Conservation (phyloP, 2,329 filamentous ascomycete genomes). For the Cordyceps farinosa region DNA sequence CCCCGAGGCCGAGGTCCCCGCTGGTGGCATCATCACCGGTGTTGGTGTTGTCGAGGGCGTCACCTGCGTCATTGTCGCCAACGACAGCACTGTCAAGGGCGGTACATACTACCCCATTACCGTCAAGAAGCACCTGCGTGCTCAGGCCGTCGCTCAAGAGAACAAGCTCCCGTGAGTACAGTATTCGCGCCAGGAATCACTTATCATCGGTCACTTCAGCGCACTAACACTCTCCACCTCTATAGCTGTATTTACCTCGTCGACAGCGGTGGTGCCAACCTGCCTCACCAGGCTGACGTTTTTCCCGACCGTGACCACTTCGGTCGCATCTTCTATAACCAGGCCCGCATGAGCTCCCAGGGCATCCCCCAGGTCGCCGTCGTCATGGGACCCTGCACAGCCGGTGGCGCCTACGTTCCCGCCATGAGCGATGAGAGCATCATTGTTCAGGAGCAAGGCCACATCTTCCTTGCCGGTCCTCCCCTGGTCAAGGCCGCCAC, state of each 20-base stretch:
- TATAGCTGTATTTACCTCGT: conserved; percentile 85
- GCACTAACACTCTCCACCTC: conserved; percentile 4
- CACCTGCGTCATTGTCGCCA: conserved; percentile 87
- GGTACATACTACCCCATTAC: conserved; percentile 97
- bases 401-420: conserved; percentile 91
- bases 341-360: conserved; percentile 83
- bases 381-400: conserved; percentile 96
- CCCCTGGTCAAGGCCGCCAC: conserved; percentile 95
- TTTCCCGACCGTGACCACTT: conserved; percentile 96
- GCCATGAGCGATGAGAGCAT: conserved; percentile 98
- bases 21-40: conserved; percentile 88
- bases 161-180: conserved; percentile 65
- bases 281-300: conserved; percentile 91
- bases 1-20: conserved; percentile 79
- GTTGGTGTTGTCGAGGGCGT: conserved; percentile 88
- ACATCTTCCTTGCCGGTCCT: conserved; percentile 93
- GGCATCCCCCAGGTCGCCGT: conserved; percentile 92
- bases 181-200: not conserved
- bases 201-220: not conserved
- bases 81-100: conserved; percentile 96
- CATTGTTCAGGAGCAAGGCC: conserved; percentile 92
- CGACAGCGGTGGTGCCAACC: conserved; percentile 90
- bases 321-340: conserved; percentile 96
- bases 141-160: conserved; percentile 85
- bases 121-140: conserved; percentile 93